Percentiles rank a stretch among this genome's conserved stretches.
These are phyloP conservation scores for Debaryomyces singareniensis DNA, from an alignment of 1,139 yeast genomes.

Conservation along the genomic window DNA sequence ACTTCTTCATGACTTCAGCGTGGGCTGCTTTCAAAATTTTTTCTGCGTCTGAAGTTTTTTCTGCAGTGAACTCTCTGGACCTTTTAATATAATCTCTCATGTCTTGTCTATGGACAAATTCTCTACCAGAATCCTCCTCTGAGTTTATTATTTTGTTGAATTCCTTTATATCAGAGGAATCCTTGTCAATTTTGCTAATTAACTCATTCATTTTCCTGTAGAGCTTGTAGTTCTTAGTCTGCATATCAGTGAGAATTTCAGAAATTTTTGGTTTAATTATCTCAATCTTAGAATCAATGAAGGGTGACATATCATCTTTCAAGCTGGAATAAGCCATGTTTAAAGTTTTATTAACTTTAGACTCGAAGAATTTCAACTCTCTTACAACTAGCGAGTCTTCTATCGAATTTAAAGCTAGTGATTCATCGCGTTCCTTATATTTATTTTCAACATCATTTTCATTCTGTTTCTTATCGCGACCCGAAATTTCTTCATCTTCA, in stretches of 20 bases:
- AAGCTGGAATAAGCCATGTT: constrained; percentile 38
- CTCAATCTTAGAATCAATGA: constrained; percentile 26
- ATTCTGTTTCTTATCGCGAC: no score
- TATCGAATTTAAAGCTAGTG: no score
- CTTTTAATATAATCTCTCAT: constrained; percentile 46
- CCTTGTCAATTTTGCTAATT: constrained; percentile 45
- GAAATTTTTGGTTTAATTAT: constrained; percentile 32
- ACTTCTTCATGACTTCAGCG: constrained; percentile 22
- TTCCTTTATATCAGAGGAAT: constrained; percentile 35
- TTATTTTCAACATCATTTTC: no score
- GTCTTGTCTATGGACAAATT: constrained; percentile 48
- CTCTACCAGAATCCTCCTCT: constrained; percentile 20
- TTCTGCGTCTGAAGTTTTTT: constrained; percentile 26
- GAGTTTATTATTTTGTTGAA: constrained; percentile 24
- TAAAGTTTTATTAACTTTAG: constrained; percentile 34
- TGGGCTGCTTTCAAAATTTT: constrained; percentile 29
- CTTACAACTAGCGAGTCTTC: constrained; percentile 12
- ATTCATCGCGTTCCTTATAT: no score
- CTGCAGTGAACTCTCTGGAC: constrained; percentile 30
- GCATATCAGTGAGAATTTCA: constrained; percentile 33
- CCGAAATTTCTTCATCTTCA: no score
- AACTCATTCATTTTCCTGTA: constrained; percentile 42
- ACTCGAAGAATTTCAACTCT: constrained; percentile 27
- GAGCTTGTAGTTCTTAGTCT: constrained; percentile 33
- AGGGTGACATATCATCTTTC: constrained; percentile 30